These are phyloP conservation scores for Spergularia azorica DNA, from an alignment of 179 eudicot species.

Conservation along the genomic window DNA sequence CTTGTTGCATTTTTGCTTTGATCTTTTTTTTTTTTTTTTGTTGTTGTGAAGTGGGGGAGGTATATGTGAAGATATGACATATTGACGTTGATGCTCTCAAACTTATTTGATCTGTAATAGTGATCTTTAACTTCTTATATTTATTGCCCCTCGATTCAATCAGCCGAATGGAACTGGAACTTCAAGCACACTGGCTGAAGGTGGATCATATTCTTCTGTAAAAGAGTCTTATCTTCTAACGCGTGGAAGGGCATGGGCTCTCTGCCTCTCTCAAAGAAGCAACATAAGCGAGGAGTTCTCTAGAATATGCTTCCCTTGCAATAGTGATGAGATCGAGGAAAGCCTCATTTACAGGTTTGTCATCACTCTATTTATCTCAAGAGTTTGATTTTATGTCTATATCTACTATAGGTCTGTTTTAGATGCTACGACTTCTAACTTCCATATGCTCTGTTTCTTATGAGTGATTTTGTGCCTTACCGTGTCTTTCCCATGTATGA, in stretches of 20 bases:
- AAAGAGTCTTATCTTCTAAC: constrained; percentile 49
- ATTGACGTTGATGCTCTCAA: too few relatives aligned
- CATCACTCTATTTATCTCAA: constrained; percentile 8
- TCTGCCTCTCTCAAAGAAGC: constrained; percentile 65
- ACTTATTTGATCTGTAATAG: too few relatives aligned
- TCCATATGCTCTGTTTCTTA: not conserved
- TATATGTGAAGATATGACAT: too few relatives aligned
- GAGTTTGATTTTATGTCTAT: not conserved
- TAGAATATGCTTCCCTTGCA: constrained; percentile 49
- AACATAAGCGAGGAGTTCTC: constrained; percentile 51
- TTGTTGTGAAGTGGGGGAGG: too few relatives aligned
- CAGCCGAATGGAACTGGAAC: constrained; percentile 44
- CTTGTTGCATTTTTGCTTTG: too few relatives aligned
- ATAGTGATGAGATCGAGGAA: constrained; percentile 40
- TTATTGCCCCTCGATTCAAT: constrained; percentile 10
- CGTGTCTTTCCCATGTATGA: not conserved
- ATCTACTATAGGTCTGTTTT: not conserved
- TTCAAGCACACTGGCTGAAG: constrained; percentile 37
- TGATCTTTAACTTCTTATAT: not conserved
- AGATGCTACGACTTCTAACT: not conserved
- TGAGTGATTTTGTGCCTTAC: not conserved
- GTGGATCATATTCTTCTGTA: constrained; percentile 21
- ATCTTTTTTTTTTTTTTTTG: too few relatives aligned
- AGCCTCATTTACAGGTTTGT: constrained; percentile 69
- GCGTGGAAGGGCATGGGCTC: constrained; percentile 74